Evolutionary conservation across 192 early-diverging fungal species (phyloP).

Genomic region (Thoreauomyces humboldtii): DNA sequence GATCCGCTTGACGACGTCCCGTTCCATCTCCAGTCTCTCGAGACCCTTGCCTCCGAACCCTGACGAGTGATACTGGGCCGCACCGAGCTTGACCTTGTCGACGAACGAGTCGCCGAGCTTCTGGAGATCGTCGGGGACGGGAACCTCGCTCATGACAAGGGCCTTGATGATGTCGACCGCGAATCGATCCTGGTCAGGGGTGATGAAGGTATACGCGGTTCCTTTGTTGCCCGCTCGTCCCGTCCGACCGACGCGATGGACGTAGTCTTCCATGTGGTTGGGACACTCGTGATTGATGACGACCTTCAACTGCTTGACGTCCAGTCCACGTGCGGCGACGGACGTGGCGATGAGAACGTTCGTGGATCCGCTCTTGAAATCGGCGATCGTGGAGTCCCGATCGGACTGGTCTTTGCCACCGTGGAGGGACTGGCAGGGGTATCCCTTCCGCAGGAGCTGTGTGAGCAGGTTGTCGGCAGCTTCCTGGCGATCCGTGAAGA

Average conservation of each 20-base stretch:
- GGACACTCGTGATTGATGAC: slow-evolving; percentile 98
- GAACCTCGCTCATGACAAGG: slow-evolving; percentile 71
- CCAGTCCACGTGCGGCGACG: slow-evolving; percentile 92
- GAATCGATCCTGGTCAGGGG: slow-evolving; percentile 90
- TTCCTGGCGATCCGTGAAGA: slow-evolving; percentile 97
- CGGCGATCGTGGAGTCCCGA: slow-evolving; percentile 82
- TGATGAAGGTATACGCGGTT: slow-evolving; percentile 94
- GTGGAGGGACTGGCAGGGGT: slow-evolving; percentile 92
- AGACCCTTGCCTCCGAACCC: slow-evolving; percentile 98
- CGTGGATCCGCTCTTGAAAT: slow-evolving; percentile 88
- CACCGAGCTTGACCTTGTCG: slow-evolving; percentile 75
- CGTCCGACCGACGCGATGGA: slow-evolving; percentile 96
- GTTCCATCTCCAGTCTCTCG: slow-evolving; percentile 88
- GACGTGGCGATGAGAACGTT: slow-evolving; percentile 95
- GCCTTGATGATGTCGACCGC: slow-evolving; percentile 83
- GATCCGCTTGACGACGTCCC: slow-evolving; percentile 84
- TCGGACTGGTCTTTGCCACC: slow-evolving; percentile 83
- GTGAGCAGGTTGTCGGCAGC: slow-evolving; percentile 84
- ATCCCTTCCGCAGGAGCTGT: slow-evolving; percentile 78
- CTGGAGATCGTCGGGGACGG: slow-evolving; percentile 75
- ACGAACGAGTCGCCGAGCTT: slow-evolving; percentile 75
- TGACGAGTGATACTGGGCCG: slow-evolving; percentile 62
- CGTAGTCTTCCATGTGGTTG: slow-evolving; percentile 98
- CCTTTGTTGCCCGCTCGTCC: slow-evolving; percentile 98
- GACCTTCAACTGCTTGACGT: slow-evolving; percentile 88